A percentile compares a stretch with the other conserved stretches of the same genome.
phyloP scores from a whole-genome alignment of 345 rosid genomes.

The Linum usitatissimum region DNA sequence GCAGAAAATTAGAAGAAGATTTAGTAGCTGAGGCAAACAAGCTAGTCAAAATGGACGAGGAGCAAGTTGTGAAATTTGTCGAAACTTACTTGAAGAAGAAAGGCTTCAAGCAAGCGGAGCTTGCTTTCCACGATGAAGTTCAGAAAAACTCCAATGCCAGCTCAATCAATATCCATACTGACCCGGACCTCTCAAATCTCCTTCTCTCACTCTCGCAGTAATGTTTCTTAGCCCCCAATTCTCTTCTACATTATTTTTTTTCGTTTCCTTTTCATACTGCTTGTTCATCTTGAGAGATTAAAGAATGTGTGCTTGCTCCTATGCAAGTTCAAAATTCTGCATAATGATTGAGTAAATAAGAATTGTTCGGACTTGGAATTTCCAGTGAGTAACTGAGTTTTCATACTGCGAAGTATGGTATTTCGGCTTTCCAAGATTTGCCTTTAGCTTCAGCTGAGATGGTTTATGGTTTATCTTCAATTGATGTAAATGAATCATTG shows the following conservation, averaged over 20 bases:
- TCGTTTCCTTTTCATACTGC: neutral
- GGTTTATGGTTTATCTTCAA: neutral
- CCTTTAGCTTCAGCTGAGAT: neutral
- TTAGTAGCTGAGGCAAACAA: neutral
- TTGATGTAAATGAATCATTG: too few species aligned
- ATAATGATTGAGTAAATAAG: too few species aligned
- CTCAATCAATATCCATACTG: constrained; percentile 40
- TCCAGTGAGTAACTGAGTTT: too few species aligned
- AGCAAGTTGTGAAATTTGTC: constrained; percentile 45
- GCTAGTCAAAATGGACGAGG: constrained; percentile 36
- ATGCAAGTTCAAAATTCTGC: too few species aligned
- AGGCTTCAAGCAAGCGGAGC: constrained; percentile 63
- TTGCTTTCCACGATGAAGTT: constrained; percentile 51
- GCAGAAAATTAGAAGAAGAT: constrained; percentile 1
- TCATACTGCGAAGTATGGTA: too few species aligned
- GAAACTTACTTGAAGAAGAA: constrained; percentile 76
- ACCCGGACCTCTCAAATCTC: constrained; percentile 62
- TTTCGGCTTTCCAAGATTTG: neutral
- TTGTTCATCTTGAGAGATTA: too few species aligned
- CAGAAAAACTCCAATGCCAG: constrained; percentile 32
- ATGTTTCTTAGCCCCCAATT: constrained; percentile 1
- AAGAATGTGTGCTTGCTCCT: too few species aligned
- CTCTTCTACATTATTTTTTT: neutral
- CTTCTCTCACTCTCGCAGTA: constrained; percentile 70
- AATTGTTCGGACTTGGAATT: too few species aligned